These are phyloP conservation scores for Solanum infundibuliforme DNA, from an alignment of 257 asterid species.

Conservation along the genomic window DNA sequence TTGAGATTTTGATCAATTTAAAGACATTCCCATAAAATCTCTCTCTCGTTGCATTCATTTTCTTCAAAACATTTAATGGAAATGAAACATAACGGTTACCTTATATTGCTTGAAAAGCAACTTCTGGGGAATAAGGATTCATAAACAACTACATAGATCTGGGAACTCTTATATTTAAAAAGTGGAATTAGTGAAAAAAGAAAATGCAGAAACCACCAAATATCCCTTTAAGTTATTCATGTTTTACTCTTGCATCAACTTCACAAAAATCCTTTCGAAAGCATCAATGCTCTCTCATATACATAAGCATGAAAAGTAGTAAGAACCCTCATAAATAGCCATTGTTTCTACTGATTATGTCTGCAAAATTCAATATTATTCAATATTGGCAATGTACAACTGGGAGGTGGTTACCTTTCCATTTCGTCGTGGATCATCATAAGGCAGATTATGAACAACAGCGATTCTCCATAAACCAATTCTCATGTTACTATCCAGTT, in stretches of 20 bases:
- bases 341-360: not conserved
- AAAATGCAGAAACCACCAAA: not conserved
- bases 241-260: not conserved
- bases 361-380: not conserved
- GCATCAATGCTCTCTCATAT: not conserved
- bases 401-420: constrained; percentile 55
- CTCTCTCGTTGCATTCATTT: not conserved
- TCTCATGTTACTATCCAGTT: constrained; percentile 51
- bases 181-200: not conserved
- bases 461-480: constrained; percentile 80
- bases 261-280: not conserved
- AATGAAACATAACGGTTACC: not conserved
- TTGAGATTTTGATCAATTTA: not conserved
- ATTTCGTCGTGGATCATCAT: constrained; percentile 80
- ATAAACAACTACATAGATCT: not conserved
- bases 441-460: constrained; percentile 72
- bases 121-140: not conserved
- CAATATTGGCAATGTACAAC: not conserved
- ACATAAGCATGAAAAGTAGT: not conserved
- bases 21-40: not conserved
- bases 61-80: not conserved
- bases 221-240: not conserved
- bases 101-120: not conserved
- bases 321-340: not conserved
- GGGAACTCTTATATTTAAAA: not conserved